Evolutionary conservation across 2,329 filamentous ascomycete species (phyloP), one percentile per base, ranked within the genome.

Genomic region (Scedosporium minutisporum): DNA sequence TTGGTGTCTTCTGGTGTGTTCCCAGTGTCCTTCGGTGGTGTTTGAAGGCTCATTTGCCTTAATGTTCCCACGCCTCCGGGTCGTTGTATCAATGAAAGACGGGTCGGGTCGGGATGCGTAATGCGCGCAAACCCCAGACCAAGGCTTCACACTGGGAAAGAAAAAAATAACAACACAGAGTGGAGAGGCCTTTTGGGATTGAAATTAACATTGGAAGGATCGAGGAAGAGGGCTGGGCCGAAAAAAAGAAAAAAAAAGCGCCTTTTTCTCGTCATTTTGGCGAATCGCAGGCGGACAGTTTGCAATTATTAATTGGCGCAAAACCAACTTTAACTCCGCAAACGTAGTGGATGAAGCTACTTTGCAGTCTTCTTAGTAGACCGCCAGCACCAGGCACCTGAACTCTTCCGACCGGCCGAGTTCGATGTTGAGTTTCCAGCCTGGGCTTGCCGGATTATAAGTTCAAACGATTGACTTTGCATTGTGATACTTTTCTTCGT

Each of bases 221-320:
- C 7, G 6, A 7, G 29, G 6, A 33, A 33, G 7, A 33, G 29
- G 29, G 29, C 29, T 33, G 29, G 29, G 29, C 29, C 29, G 29
- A 33, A 33, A 33, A 33, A 33, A 33, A 9, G 9, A 29, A 29
- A 29, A 29, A 33, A 33, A 33, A 33, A 33, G 29, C 29, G 29
- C 9, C 29, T 33, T 33, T 33, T 21, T 27, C 18, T 23, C 12
- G 16, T 27, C 23, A 3, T 29, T 12, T 41, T 29, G 44, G n/a
- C 58, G 58, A 61, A 61, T 61, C 6, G 58, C 44, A 25, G 21
- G 58, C 29, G 25, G 44, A 61, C 58, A 61, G 58, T 61, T 61
- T 61, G 58, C 58, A 61, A 61, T 61, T 61, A 27, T 16, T 41
- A 12, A 41, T 42, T n/a, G 58, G 42, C 25, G 42, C 21, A 51